Evolutionary conservation across 345 rosid species (phyloP), one percentile per base, ranked within the genome.

Genomic region (Gossypium herbaceum): DNA sequence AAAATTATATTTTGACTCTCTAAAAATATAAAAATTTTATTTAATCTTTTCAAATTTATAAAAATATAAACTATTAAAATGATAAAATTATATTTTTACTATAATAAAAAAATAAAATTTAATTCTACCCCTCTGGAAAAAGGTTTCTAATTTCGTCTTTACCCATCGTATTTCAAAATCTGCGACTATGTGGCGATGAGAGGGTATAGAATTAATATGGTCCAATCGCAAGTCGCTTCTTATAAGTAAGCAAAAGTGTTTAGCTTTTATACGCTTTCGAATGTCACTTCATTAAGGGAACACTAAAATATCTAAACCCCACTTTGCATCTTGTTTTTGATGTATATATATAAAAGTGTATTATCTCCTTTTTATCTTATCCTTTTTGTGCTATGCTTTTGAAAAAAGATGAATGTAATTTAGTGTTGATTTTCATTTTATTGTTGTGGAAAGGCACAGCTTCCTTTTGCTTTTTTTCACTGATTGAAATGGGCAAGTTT

Each of bases 221-320:
- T 81, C 86, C 77, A 79, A 77, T 85, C 88, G 56, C 76, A 83
- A 77, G 86, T 85, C 82, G 22, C 79, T 74, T 81, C 84, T 25
- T 22, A 12, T 24, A 58, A 73, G 13, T 16, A 39, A 76, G 43
- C 65, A 61, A 59, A 55, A 13, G 22, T 34, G 48, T 16, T 11
- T 39, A 19, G 10, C 8, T 51, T 6, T 51, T 27, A 51, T 1
- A 58, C 62, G 3, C 43, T 22, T 73, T 56, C 22, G 7, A 75
- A 56, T 34, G 73, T 65, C 75, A 66, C 55, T 10, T 17, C 48
- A 65, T 45, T 45, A 66, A 48, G 68, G 57, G 39, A 68, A 65
- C 51, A 43, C 41, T 15, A 61, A 71, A 64, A 47, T 20, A 24
- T 25, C 72, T 24, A 7, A 48, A 48, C 57, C 72, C 74, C 64